Conservation (phyloP, 2,329 filamentous ascomycete species). For the Claviceps spartinae region DNA sequence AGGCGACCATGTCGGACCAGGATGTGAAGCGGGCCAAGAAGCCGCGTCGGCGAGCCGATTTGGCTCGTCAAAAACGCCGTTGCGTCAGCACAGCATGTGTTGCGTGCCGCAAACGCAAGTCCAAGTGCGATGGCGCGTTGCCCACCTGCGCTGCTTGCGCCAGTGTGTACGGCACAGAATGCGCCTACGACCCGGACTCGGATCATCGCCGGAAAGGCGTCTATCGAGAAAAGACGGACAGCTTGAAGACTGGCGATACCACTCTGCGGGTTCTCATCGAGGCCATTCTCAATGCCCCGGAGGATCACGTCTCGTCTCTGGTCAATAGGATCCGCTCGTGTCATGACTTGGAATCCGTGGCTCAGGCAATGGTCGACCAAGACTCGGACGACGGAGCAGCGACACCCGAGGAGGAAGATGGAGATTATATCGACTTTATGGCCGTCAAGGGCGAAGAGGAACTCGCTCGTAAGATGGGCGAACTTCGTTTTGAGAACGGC, state of each 20-base stretch:
- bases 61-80: constrained; percentile 48
- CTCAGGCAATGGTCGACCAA: constrained; percentile 37
- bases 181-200: constrained; percentile 90
- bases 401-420: constrained; percentile 24
- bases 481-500: constrained; percentile 75
- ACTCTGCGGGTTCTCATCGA: constrained; percentile 89
- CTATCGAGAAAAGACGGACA: constrained; percentile 87
- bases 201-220: constrained; percentile 94
- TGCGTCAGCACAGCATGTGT: constrained; percentile 79
- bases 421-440: constrained; percentile 25
- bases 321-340: constrained; percentile 82
- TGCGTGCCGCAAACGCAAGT: constrained; percentile 65
- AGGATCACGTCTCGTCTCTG: constrained; percentile 70
- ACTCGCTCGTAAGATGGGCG: constrained; percentile 83
- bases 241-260: constrained; percentile 70
- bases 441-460: constrained; percentile 55
- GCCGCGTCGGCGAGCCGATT: constrained; percentile 33
- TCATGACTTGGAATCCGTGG: constrained; percentile 49
- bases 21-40: constrained; percentile 24
- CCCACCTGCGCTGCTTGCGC: constrained; percentile 92
- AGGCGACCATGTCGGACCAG: background rate
- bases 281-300: constrained; percentile 79
- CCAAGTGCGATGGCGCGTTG: constrained; percentile 81
- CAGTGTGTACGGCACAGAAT: constrained; percentile 82
- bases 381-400: constrained; percentile 13